Percentiles rank a stretch among this genome's conserved stretches.
phyloP scores from a whole-genome alignment of 768 basidiomycete genomes.

The Xerocomus spinulosus region DNA sequence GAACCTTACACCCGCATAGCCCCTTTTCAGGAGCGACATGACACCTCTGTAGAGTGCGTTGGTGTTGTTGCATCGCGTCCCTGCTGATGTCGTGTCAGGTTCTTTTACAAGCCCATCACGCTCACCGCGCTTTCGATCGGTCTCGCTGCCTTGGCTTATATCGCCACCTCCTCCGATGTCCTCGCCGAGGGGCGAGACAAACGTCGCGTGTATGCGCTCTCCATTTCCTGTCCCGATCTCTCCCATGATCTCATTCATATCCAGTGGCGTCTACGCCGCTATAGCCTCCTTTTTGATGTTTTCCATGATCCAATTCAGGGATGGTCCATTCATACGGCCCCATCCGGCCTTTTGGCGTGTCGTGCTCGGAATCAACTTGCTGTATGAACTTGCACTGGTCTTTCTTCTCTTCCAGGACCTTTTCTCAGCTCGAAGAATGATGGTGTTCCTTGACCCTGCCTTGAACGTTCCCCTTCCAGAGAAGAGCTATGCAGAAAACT shows the following conservation, averaged over 20 bases:
- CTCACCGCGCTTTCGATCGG: slow-evolving; percentile 67
- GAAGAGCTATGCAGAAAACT: slow-evolving; percentile 84
- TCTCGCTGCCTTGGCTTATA: slow-evolving; percentile 67
- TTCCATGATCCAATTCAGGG: slow-evolving; percentile 84
- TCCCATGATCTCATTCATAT: slow-evolving; percentile 12
- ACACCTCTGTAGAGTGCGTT: slow-evolving; percentile 76
- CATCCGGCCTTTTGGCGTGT: slow-evolving; percentile 86
- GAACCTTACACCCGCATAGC: slow-evolving; percentile 79
- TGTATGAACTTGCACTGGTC: slow-evolving; percentile 79
- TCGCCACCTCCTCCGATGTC: slow-evolving; percentile 81
- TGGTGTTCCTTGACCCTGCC: slow-evolving; percentile 70
- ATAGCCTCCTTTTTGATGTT: slow-evolving; percentile 72
- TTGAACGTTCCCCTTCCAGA: slow-evolving; percentile 73
- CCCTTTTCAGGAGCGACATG: slow-evolving; percentile 79
- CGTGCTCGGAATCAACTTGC: slow-evolving; percentile 72
- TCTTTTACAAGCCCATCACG: slow-evolving; percentile 84
- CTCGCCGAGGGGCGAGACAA: slow-evolving; percentile 81
- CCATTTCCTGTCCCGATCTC: not conserved
- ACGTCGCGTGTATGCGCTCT: slow-evolving; percentile 59
- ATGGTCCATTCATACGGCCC: slow-evolving; percentile 84
- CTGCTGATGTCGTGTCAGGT: slow-evolving; percentile 42
- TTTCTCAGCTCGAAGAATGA: slow-evolving; percentile 68
- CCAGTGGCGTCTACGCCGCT: slow-evolving; percentile 73
- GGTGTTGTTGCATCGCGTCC: not conserved
- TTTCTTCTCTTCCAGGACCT: slow-evolving; percentile 86